A percentile compares a stretch with the other conserved stretches of the same genome.
phyloP scores from a whole-genome alignment of 2,329 filamentous ascomycete species.

The Ustulina deusta region DNA sequence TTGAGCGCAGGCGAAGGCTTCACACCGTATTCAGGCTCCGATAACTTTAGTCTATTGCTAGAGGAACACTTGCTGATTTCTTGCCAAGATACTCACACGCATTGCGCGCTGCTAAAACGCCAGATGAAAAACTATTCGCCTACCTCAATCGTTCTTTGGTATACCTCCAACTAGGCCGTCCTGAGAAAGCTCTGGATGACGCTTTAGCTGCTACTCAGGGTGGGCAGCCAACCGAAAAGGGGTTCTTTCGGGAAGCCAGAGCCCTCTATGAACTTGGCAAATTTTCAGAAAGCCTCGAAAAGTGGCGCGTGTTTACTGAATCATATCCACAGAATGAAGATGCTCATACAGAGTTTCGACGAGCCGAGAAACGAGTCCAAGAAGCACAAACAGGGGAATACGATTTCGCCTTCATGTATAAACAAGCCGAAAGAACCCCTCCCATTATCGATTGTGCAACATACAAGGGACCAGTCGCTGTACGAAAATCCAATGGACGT shows the following conservation, averaged over 20 bases:
- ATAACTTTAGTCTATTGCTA: not conserved
- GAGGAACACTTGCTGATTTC: not conserved
- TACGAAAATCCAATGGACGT: constrained; percentile 55
- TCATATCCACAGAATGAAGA: constrained; percentile 53
- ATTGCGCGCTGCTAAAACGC: constrained; percentile 50
- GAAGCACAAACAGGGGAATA: constrained; percentile 58
- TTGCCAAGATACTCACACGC: constrained; percentile 55
- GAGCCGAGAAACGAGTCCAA: constrained; percentile 48
- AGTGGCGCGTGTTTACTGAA: constrained; percentile 50
- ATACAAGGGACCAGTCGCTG: constrained; percentile 56
- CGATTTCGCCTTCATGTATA: constrained; percentile 53
- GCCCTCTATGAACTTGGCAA: constrained; percentile 58
- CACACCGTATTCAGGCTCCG: not conserved
- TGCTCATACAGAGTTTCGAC: constrained; percentile 49
- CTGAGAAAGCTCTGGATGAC: constrained; percentile 51
- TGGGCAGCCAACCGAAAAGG: constrained; percentile 55
- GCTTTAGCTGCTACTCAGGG: constrained; percentile 38
- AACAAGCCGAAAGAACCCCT: constrained; percentile 52
- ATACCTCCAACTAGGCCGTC: constrained; percentile 50
- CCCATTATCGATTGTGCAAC: constrained; percentile 62
- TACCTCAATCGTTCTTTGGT: constrained; percentile 54
- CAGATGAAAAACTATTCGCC: constrained; percentile 52
- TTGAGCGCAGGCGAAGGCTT: not conserved
- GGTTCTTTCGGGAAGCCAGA: constrained; percentile 57
- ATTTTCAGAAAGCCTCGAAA: constrained; percentile 54